phyloP scores from a whole-genome alignment of 805 yeast species.

The Wickerhamiella domercqiae region DNA sequence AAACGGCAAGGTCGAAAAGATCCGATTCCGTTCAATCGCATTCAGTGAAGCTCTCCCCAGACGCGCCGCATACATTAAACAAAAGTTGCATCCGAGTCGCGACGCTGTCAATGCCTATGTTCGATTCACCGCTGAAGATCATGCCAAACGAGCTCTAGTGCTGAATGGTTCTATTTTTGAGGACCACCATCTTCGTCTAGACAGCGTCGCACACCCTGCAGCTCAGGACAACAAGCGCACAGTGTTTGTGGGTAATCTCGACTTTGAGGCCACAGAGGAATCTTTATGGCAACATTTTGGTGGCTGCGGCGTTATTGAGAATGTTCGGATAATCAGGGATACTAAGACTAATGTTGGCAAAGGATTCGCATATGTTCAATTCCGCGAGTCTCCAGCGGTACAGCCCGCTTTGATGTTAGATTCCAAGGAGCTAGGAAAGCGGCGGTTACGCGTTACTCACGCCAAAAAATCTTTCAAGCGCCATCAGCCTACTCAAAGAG shows the following conservation, averaged over 20 bases:
- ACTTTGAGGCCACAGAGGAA: constrained; percentile 87
- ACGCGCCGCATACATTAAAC: constrained; percentile 76
- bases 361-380: constrained; percentile 94
- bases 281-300: constrained; percentile 70
- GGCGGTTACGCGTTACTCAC: constrained; percentile 67
- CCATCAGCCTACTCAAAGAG: not conserved
- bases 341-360: constrained; percentile 88
- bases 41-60: constrained; percentile 79
- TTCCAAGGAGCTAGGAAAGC: constrained; percentile 40
- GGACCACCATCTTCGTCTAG: constrained; percentile 72
- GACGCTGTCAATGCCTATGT: constrained; percentile 80
- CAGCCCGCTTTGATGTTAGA: constrained; percentile 67
- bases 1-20: constrained; percentile 20
- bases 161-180: constrained; percentile 56
- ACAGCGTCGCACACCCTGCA: constrained; percentile 83
- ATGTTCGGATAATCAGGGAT: constrained; percentile 83
- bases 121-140: constrained; percentile 45
- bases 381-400: constrained; percentile 48
- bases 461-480: constrained; percentile 28
- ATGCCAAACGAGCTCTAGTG: constrained; percentile 28
- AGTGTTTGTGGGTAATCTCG: constrained; percentile 84
- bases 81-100: constrained; percentile 58
- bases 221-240: constrained; percentile 71
- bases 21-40: constrained; percentile 85
- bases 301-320: constrained; percentile 56